phyloP scores from a whole-genome alignment of 176 grass and related monocot genomes.

The Elaeis guineensis region DNA sequence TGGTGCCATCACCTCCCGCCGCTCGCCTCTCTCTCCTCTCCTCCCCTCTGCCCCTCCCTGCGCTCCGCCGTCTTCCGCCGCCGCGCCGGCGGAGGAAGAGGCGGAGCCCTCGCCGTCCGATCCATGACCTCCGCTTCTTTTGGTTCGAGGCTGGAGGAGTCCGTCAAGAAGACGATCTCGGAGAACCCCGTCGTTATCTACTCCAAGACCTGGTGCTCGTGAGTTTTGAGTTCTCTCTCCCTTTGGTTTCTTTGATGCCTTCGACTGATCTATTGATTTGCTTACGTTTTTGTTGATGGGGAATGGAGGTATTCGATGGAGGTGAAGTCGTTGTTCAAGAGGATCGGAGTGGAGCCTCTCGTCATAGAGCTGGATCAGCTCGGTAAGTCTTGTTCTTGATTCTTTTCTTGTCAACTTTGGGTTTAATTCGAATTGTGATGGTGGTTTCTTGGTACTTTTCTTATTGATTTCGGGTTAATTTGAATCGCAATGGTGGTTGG shows the following conservation, averaged over 20 bases:
- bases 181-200: slow-evolving; percentile 84
- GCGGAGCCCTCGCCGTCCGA: slow-evolving; percentile 6
- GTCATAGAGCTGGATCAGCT: slow-evolving; percentile 90
- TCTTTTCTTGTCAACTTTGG: too few relatives aligned
- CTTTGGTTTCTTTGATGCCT: too few relatives aligned
- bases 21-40: slow-evolving; percentile 11
- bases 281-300: not conserved
- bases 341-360: slow-evolving; percentile 55
- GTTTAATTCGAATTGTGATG: too few relatives aligned
- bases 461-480: too few relatives aligned
- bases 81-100: slow-evolving; percentile 1
- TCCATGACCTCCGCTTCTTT: slow-evolving; percentile 31
- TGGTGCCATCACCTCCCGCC: not conserved
- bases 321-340: slow-evolving; percentile 88
- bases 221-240: slow-evolving; percentile 18
- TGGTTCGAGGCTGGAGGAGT: slow-evolving; percentile 84
- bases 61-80: not conserved
- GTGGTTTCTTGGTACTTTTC: too few relatives aligned
- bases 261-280: too few relatives aligned
- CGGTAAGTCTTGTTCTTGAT: slow-evolving; percentile 25
- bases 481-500: too few relatives aligned
- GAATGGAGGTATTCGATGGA: slow-evolving; percentile 71
- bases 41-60: not conserved
- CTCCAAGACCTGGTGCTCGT: slow-evolving; percentile 99
- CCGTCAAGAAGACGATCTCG: slow-evolving; percentile 52